Percentiles rank a stretch among this genome's conserved stretches.
phyloP scores from a whole-genome alignment of 148 eudicot genomes.

The Fagopyrum esculentum region DNA sequence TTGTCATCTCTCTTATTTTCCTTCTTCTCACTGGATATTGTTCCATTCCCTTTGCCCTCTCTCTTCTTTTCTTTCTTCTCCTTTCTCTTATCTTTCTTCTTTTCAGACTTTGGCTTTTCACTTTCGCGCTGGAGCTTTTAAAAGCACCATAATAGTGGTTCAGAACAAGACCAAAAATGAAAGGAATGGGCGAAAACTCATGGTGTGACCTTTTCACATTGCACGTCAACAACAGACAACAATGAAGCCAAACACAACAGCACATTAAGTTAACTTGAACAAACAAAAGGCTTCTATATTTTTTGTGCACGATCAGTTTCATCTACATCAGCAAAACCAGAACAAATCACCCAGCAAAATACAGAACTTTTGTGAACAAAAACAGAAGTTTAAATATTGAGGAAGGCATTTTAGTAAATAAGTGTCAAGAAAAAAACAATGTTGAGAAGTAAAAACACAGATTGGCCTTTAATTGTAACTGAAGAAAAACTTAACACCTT shows the following conservation, averaged over 20 bases:
- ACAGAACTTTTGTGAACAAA: neutral
- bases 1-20: neutral
- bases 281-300: neutral
- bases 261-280: neutral
- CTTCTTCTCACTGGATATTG: conserved; percentile 17
- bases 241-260: conserved; percentile 4
- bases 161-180: conserved; percentile 39
- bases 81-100: conserved; percentile 29
- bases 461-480: no score
- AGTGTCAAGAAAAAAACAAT: no score
- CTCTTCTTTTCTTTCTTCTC: conserved; percentile 22
- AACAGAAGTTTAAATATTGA: neutral
- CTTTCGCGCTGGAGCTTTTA: conserved; percentile 86
- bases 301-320: neutral
- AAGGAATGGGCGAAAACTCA: conserved; percentile 29
- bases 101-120: conserved; percentile 41
- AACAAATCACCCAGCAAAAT: neutral
- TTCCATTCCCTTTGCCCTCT: conserved; percentile 7
- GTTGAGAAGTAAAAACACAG: no score
- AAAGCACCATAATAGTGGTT: conserved; percentile 71
- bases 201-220: conserved; percentile 17
- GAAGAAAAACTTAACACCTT: no score
- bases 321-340: neutral
- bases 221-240: conserved; percentile 13
- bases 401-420: no score